Evolutionary conservation across 768 basidiomycete species (phyloP), one percentile per base, ranked within the genome.

Genomic region (Lactifluus volemus): DNA sequence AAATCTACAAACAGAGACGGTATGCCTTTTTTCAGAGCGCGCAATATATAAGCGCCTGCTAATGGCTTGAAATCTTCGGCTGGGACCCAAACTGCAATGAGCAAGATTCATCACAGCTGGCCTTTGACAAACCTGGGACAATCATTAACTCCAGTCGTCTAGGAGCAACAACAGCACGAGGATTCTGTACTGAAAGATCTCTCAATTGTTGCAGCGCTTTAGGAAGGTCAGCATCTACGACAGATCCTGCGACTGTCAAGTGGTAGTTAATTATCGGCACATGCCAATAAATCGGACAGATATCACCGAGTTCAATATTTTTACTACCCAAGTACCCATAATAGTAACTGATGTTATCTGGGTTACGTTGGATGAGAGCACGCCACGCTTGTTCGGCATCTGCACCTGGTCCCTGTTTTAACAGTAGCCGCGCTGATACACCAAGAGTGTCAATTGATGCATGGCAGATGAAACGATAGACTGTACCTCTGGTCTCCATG

Each of bases 1-100:
- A 98, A 68, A 73, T 98, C 95, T 17, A 88, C 84, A 68, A 98
- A 99, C 2, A 98, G 76, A 2, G 93, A 97, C 2, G 97, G 97
- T 42, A 98, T 79, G 65, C 95, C 96, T 69, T 90, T 92, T 45
- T 78, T 79, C 12, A 99, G 76, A 9, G 82, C 88, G 4, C 78
- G 76, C 6, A 79, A 68, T 50, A 98, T 73, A 72, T 98, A 98
- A 4, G 79, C 73, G 59, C 78, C 77, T 6, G 82, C 82, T 11
- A 88, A 77, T 34, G 77, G 72, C 55, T 75, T 79, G 76, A 98
- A 98, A 21, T 79, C 75, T 19, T 86, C 84, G 21, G 83, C 88
- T 83, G 68, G n/a, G 32, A 41, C 25, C 1, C 60, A 47, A 17
- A 19, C 6, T n/a, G 38, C 1, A 48, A 32, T 41, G n/a, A 49